Conservation (phyloP, 2,329 filamentous ascomycete species). For the Trichoderma brevicompactum region DNA sequence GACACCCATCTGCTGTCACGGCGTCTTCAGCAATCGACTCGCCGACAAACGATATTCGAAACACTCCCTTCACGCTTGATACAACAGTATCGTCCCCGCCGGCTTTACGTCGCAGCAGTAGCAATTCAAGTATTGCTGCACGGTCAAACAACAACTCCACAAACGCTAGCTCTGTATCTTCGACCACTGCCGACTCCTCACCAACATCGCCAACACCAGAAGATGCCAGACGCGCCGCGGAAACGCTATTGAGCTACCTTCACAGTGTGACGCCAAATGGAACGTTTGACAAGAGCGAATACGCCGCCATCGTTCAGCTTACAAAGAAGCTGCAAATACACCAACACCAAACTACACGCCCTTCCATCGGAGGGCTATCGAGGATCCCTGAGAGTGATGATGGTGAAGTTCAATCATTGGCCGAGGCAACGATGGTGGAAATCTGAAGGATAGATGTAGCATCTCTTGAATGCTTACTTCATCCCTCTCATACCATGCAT, state of each 20-base stretch:
- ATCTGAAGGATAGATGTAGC: slow-evolving; percentile 32
- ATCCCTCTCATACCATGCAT: neutral
- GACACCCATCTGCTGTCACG: slow-evolving; percentile 52
- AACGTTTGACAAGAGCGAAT: slow-evolving; percentile 77
- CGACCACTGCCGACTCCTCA: slow-evolving; percentile 54
- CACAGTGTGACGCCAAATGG: slow-evolving; percentile 68
- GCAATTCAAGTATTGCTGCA: slow-evolving; percentile 42
- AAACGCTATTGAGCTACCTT: slow-evolving; percentile 82
- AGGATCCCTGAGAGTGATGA: slow-evolving; percentile 64
- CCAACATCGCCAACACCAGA: slow-evolving; percentile 77
- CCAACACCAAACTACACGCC: slow-evolving; percentile 47
- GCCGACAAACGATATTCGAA: slow-evolving; percentile 52
- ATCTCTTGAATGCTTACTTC: neutral
- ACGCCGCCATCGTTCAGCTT: slow-evolving; percentile 75
- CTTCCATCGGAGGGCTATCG: slow-evolving; percentile 54
- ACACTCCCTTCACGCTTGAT: slow-evolving; percentile 50
- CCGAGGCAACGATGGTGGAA: slow-evolving; percentile 39
- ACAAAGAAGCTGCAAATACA: slow-evolving; percentile 84
- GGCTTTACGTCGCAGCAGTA: slow-evolving; percentile 42
- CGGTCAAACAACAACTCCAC: slow-evolving; percentile 34
- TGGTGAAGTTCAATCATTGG: slow-evolving; percentile 48
- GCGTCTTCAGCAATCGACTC: slow-evolving; percentile 59
- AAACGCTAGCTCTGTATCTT: slow-evolving; percentile 32
- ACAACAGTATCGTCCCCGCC: slow-evolving; percentile 48
- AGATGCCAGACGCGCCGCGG: slow-evolving; percentile 80